Percentiles rank a stretch among this genome's conserved stretches.
These are phyloP conservation scores for Acanthochlamys bracteata DNA, from an alignment of 106 monocot species.

Conservation along the genomic window DNA sequence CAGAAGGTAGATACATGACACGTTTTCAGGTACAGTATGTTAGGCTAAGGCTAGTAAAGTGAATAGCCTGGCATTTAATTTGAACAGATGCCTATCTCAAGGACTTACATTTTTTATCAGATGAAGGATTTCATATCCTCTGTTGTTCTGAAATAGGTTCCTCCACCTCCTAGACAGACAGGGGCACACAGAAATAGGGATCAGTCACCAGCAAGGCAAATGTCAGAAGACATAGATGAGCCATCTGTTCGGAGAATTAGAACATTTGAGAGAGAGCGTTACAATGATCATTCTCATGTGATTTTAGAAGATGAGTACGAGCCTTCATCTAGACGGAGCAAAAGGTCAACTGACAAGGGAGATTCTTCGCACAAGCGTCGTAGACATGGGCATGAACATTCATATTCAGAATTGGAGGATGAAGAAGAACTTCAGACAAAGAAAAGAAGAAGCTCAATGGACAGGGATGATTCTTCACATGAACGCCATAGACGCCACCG, in stretches of 20 bases:
- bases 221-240: conserved; percentile 18
- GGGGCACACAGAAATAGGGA: conserved; percentile 9
- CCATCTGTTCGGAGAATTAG: conserved; percentile 10
- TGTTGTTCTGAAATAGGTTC: conserved; percentile 26
- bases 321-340: neutral
- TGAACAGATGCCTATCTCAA: neutral
- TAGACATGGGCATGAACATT: conserved; percentile 1
- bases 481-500: neutral
- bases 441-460: neutral
- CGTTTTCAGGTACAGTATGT: conserved; percentile 52
- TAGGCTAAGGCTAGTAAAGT: neutral
- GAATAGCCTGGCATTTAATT: neutral
- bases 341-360: neutral
- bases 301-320: neutral
- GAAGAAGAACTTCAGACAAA: neutral
- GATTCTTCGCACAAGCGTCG: conserved; percentile 5
- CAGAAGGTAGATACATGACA: conserved; percentile 73
- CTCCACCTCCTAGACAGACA: conserved; percentile 55
- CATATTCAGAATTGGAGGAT: neutral
- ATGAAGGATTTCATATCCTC: neutral
- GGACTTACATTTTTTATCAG: neutral
- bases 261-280: conserved; percentile 2
- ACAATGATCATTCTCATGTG: no score
- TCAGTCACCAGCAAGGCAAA: conserved; percentile 18
- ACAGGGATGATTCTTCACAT: neutral